phyloP scores from a whole-genome alignment of 768 basidiomycete species.

The Wakefieldia striispora region DNA sequence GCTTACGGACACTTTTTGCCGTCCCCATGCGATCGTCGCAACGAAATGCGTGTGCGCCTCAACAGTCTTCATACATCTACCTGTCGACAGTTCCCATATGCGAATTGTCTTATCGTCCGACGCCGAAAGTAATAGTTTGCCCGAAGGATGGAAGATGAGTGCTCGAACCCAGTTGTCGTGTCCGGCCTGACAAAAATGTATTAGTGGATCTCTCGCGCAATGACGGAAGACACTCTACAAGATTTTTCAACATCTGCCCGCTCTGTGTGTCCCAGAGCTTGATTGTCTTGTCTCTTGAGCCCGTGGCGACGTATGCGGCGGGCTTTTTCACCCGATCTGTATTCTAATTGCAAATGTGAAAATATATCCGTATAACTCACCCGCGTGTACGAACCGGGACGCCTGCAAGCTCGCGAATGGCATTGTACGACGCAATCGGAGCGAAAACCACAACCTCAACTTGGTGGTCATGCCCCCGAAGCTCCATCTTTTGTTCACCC shows the following conservation, averaged over 20 bases:
- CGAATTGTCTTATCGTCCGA: constrained; percentile 91
- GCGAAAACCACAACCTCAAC: constrained; percentile 83
- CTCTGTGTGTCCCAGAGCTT: constrained; percentile 86
- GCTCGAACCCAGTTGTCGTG: constrained; percentile 93
- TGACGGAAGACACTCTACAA: constrained; percentile 44
- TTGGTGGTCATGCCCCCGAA: constrained; percentile 86
- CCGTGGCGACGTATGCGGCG: constrained; percentile 70
- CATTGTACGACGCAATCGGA: constrained; percentile 68
- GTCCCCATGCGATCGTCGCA: constrained; percentile 78
- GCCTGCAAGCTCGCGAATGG: constrained; percentile 75
- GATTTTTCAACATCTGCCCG: constrained; percentile 76
- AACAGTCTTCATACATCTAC: constrained; percentile 81
- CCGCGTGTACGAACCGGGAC: constrained; percentile 51
- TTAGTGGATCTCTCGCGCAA: constrained; percentile 4
- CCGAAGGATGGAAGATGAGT: constrained; percentile 85
- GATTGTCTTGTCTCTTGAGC: constrained; percentile 88
- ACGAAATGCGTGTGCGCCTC: constrained; percentile 89
- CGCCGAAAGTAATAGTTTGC: constrained; percentile 86
- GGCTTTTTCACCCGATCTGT: constrained; percentile 49
- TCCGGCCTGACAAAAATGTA: constrained; percentile 47
- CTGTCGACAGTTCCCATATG: constrained; percentile 85
- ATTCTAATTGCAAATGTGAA: constrained; percentile 35
- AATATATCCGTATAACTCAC: background rate
- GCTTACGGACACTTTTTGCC: constrained; percentile 46
- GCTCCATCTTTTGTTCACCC: constrained; percentile 76